Base-by-base conservation (phyloP, 192 early-diverging fungal species). In the Glomus cerebriforme region DNA sequence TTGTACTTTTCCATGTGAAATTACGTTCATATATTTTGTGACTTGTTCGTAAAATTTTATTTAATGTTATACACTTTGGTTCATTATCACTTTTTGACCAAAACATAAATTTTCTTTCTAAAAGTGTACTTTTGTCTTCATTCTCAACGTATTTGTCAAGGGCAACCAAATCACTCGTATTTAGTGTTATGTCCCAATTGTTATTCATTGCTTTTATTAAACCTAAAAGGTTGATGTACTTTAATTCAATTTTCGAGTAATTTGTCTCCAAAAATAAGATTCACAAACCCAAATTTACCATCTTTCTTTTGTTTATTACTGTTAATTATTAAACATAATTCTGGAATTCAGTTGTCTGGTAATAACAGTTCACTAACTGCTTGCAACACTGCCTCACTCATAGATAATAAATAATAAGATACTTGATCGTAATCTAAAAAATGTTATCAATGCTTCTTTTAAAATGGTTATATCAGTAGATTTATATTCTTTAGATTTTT, bases 281-380 rank as follows among this genome's bases (percentile, higher is more conserved):
- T 37, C 3, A 69, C 39, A 45, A 43, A 69, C 13, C 67, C 67
- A 43, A 69, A 69, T 69, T 37, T 69, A 45, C 67, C 22, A 26
- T 69, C 67, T 69, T 19, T 19, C 6, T n/a, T 69, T 37, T 37
- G 39, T 69, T 69, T 69, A 45, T 37, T 69, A 22, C 24, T 45
- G 24, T 69, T 37, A 69, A 69, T 45, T 26, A 69, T 17, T 69
- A 69, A 69, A 45, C 35, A 69, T 9, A 69, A 45, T 45, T 70
- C 68, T 43, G 26, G 68, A 70, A 70, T 70, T 45, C 31, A 10
- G 19, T 70, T 70, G 3, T 70, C 5, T 70, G 19, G 39, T 9
- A 70, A 70, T 19, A 70, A 70, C 24, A 70, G n/a, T 70, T 70
- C 68, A 47, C 22, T 34, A 67, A 67, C 34, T 31, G 64, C 64